Percentiles rank a stretch among this genome's conserved stretches.
Conservation (phyloP, 495 filamentous ascomycete species). For the Neurospora sp. region DNA sequence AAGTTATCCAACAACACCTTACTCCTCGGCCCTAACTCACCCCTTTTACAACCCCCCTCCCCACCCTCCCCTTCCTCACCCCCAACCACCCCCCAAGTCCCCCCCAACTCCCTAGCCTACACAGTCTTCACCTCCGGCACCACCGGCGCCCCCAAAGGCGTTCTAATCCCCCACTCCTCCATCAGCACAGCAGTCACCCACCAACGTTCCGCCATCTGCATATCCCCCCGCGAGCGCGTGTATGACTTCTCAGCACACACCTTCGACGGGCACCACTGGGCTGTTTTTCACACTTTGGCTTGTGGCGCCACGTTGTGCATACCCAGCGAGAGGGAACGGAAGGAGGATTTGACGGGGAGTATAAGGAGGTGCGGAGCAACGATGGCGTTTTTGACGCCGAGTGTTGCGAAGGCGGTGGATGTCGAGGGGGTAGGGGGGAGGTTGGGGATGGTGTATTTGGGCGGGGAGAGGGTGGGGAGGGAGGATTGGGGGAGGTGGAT, state of each 20-base stretch:
- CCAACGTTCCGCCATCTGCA: conserved; percentile 29
- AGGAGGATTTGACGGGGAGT: conserved; percentile 18
- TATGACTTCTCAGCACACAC: conserved; percentile 54
- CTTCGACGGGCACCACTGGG: conserved; percentile 45
- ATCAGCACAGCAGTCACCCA: conserved; percentile 28
- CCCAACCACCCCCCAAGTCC: conserved; percentile 5
- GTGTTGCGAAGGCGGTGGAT: conserved; percentile 27
- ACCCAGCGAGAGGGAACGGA: conserved; percentile 23
- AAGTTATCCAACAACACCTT: conserved; percentile 1
- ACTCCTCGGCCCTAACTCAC: conserved; percentile 4
- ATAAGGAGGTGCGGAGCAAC: conserved; percentile 18
- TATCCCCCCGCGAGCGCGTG: conserved; percentile 32
- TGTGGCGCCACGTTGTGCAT: conserved; percentile 14
- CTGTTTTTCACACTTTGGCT: background rate
- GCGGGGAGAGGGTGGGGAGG: conserved; percentile 19
- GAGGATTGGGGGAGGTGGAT: background rate
- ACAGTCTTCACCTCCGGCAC: conserved; percentile 48
- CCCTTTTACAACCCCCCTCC: background rate
- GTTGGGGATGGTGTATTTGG: conserved; percentile 24
- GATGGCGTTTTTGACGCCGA: conserved; percentile 35
- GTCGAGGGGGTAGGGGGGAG: background rate
- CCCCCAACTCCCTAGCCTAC: conserved; percentile 31
- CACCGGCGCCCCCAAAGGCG: conserved; percentile 32
- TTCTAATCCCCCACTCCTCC: conserved; percentile 34
- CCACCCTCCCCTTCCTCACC: background rate